Evolutionary conservation across 164 flowering plant species (phyloP).

Genomic region (Stephania yunnanensis): DNA sequence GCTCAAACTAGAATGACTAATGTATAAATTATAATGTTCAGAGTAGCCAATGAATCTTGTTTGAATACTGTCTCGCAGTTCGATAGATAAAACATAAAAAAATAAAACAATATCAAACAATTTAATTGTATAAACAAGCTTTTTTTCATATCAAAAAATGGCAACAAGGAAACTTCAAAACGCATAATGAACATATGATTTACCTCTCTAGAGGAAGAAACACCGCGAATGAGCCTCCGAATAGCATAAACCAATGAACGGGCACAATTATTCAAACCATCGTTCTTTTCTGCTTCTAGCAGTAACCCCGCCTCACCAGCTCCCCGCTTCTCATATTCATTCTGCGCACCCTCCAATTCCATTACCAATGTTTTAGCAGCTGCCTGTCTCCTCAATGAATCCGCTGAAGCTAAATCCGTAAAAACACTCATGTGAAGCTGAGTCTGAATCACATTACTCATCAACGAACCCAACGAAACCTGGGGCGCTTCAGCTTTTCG

Average conservation of each 20-base stretch:
- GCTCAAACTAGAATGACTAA: not conserved
- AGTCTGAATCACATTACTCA: slow-evolving; percentile 29
- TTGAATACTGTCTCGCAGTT: not conserved
- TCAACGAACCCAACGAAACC: slow-evolving; percentile 13
- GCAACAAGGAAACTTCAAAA: not conserved
- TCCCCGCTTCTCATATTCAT: slow-evolving; percentile 51
- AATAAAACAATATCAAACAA: not conserved
- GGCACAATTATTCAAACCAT: slow-evolving; percentile 74
- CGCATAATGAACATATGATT: not conserved
- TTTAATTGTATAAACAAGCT: not conserved
- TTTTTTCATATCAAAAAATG: not conserved
- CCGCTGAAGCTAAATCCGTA: slow-evolving; percentile 54
- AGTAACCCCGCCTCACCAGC: slow-evolving; percentile 30
- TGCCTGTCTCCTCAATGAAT: slow-evolving; percentile 49
- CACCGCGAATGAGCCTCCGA: slow-evolving; percentile 91
- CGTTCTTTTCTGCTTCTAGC: slow-evolving; percentile 86
- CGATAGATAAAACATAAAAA: not conserved
- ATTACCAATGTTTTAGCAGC: slow-evolving; percentile 58
- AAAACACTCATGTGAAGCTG: slow-evolving; percentile 71
- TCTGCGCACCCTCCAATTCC: slow-evolving; percentile 61
- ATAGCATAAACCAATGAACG: slow-evolving; percentile 82
- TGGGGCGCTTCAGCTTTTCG: slow-evolving; percentile 7
- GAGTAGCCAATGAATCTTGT: not conserved
- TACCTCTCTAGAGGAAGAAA: slow-evolving; percentile 96
- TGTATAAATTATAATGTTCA: too few species aligned